Conservation (phyloP, 1,284 basidiomycete species). For the Boletus smithii region DNA sequence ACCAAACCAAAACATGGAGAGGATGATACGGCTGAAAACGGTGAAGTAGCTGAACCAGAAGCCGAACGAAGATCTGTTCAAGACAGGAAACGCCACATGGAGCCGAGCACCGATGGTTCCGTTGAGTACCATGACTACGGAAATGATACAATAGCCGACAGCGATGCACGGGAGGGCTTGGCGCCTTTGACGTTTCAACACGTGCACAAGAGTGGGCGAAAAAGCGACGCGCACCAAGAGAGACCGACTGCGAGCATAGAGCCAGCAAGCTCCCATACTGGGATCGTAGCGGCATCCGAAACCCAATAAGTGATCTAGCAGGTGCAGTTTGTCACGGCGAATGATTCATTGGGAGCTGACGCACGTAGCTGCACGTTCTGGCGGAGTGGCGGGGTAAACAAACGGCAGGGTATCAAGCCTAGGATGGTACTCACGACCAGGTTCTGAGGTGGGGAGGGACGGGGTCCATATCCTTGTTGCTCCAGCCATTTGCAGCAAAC, state of each 20-base stretch:
- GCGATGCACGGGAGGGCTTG: slow-evolving; percentile 52
- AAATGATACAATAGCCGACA: slow-evolving; percentile 45
- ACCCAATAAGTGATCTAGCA: slow-evolving; percentile 31
- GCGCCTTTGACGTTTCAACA: slow-evolving; percentile 32
- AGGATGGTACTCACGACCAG: slow-evolving; percentile 43
- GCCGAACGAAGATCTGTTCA: slow-evolving; percentile 62
- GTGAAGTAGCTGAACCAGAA: slow-evolving; percentile 63
- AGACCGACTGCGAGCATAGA: slow-evolving; percentile 52
- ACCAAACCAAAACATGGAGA: slow-evolving; percentile 62
- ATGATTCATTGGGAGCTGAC: too few relatives aligned
- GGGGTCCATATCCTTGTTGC: slow-evolving; percentile 74
- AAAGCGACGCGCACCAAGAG: slow-evolving; percentile 40
- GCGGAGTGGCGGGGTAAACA: too few relatives aligned
- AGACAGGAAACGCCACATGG: slow-evolving; percentile 59
- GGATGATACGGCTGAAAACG: slow-evolving; percentile 55
- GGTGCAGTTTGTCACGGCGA: too few relatives aligned
- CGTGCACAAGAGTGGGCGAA: background rate
- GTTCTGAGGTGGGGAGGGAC: slow-evolving; percentile 55
- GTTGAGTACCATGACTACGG: slow-evolving; percentile 47
- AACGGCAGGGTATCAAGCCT: too few relatives aligned
- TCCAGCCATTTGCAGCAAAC: slow-evolving; percentile 54
- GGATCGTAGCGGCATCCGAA: slow-evolving; percentile 42
- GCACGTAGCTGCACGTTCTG: slow-evolving; percentile 31
- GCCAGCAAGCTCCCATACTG: slow-evolving; percentile 44
- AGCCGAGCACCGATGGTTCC: slow-evolving; percentile 58